phyloP scores from a whole-genome alignment of 768 basidiomycete genomes.

The Boletus reticuloceps region DNA sequence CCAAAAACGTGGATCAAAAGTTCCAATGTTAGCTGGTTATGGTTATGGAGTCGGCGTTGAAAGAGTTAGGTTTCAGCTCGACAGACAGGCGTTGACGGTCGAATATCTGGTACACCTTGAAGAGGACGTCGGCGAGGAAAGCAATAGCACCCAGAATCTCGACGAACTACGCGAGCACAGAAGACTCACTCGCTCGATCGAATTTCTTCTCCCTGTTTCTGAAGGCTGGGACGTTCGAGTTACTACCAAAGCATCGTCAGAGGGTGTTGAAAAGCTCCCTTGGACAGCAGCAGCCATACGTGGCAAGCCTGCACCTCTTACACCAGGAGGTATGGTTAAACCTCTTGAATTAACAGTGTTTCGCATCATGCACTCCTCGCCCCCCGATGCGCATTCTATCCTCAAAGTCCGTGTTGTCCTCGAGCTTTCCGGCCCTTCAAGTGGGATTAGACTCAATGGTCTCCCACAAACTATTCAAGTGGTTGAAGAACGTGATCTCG shows the following conservation, averaged over 20 bases:
- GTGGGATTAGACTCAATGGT: constrained; percentile 85
- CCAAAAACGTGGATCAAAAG: constrained; percentile 65
- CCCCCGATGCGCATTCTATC: constrained; percentile 72
- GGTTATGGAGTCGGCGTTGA: constrained; percentile 83
- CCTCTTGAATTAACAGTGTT: constrained; percentile 56
- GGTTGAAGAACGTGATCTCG: constrained; percentile 65
- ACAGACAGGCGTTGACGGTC: constrained; percentile 76
- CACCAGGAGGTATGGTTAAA: constrained; percentile 31
- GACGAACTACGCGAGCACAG: constrained; percentile 71
- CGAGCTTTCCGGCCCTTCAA: constrained; percentile 75
- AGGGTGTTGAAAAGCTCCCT: constrained; percentile 66
- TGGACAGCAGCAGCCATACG: constrained; percentile 67
- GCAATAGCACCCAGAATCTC: constrained; percentile 39
- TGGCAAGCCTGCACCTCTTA: constrained; percentile 33
- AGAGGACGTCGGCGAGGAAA: constrained; percentile 36
- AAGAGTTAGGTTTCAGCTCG: constrained; percentile 73
- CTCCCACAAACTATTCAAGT: constrained; percentile 65
- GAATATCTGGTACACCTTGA: constrained; percentile 83
- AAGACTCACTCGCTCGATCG: constrained; percentile 71
- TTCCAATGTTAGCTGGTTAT: constrained; percentile 74
- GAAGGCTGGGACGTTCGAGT: constrained; percentile 90
- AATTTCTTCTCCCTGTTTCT: constrained; percentile 71
- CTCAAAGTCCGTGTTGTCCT: constrained; percentile 78
- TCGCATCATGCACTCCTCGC: constrained; percentile 66
- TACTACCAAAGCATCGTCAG: constrained; percentile 68